A percentile compares a stretch with the other conserved stretches of the same genome.
These are phyloP conservation scores for Phoma sp. DNA, from an alignment of 2,329 filamentous ascomycete genomes.

Conservation along the genomic window DNA sequence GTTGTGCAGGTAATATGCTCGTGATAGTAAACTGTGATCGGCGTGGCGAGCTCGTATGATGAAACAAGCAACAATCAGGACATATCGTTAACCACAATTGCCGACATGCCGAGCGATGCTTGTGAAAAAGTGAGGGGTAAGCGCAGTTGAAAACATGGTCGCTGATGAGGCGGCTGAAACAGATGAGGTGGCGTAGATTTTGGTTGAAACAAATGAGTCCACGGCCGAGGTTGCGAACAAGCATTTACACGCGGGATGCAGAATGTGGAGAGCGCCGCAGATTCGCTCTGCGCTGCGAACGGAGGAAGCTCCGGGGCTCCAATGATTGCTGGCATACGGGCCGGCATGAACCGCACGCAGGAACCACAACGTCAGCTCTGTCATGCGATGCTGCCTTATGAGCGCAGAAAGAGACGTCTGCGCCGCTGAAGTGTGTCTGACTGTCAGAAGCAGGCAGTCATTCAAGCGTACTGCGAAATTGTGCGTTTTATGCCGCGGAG, in stretches of 20 bases:
- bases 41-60: constrained; percentile 2
- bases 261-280: not conserved
- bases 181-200: not conserved
- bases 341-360: constrained; percentile 3
- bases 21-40: not conserved
- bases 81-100: not conserved
- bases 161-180: not conserved
- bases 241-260: not conserved
- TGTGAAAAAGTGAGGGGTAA: constrained; percentile 1
- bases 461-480: not conserved
- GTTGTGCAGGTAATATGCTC: not conserved
- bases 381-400: not conserved
- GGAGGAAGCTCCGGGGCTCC: constrained; percentile 1
- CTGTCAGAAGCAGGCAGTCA: not conserved
- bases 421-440: not conserved
- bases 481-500: not conserved
- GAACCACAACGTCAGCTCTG: not conserved
- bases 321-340: not conserved
- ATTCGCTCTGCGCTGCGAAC: not conserved
- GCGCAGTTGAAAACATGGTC: not conserved
- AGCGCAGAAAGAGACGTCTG: not conserved
- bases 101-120: not conserved
- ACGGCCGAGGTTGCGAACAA: not conserved
- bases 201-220: not conserved
- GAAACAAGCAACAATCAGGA: constrained; percentile 12